Conservation (phyloP, 2,329 filamentous ascomycete genomes). For the Cladosporium sp. region DNA sequence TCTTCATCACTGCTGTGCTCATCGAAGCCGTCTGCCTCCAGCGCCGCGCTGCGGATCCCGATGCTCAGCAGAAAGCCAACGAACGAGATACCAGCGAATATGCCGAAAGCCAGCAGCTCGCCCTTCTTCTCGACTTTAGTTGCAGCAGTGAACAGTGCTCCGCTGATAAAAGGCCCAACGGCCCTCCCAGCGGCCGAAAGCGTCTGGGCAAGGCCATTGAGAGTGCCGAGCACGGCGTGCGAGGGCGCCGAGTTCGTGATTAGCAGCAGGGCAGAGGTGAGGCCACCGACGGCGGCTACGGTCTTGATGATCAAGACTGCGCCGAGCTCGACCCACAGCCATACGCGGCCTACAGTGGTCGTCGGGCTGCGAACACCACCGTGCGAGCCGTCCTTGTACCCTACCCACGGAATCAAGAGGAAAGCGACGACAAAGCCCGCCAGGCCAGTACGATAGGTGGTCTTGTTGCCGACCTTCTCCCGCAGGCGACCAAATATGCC, state of each 20-base stretch:
- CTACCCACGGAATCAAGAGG: constrained; percentile 81
- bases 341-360: constrained; percentile 52
- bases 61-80: constrained; percentile 74
- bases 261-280: constrained; percentile 82
- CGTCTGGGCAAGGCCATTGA: constrained; percentile 92
- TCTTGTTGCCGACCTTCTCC: constrained; percentile 73
- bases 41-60: constrained; percentile 59
- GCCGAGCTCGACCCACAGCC: constrained; percentile 77
- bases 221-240: constrained; percentile 74
- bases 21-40: constrained; percentile 54
- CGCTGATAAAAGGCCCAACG: constrained; percentile 80
- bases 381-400: constrained; percentile 58
- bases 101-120: constrained; percentile 75
- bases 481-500: constrained; percentile 76
- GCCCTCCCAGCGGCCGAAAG: constrained; percentile 86
- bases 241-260: constrained; percentile 92
- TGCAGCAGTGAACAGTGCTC: constrained; percentile 75
- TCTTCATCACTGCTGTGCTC: constrained; percentile 35
- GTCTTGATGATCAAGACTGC: constrained; percentile 80
- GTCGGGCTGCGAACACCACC: constrained; percentile 45
- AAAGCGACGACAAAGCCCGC: constrained; percentile 77
- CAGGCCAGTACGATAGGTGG: constrained; percentile 72
- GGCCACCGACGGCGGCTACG: constrained; percentile 77
- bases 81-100: constrained; percentile 79
- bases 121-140: constrained; percentile 70